Evolutionary conservation across 2,329 filamentous ascomycete genomes (phyloP).

Genomic region (Xylariomycetidae sp.): DNA sequence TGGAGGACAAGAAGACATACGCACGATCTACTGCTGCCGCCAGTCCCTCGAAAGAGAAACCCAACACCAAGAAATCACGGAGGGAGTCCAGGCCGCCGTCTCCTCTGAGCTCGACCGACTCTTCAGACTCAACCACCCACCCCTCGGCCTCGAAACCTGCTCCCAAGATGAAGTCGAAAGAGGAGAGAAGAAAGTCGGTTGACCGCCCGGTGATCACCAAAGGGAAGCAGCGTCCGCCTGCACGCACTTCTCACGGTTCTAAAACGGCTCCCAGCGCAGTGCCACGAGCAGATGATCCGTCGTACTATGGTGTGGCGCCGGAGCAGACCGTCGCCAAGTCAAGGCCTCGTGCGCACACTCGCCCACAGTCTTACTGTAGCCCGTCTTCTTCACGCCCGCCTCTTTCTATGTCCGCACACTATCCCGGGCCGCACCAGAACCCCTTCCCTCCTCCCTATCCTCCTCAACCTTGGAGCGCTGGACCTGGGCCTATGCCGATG

Average conservation of each 20-base stretch:
- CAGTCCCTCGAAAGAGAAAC: conserved; percentile 39
- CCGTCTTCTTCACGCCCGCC: conserved; percentile 28
- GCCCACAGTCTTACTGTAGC: conserved; percentile 33
- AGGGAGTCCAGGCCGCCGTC: conserved; percentile 32
- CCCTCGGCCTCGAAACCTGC: conserved; percentile 16
- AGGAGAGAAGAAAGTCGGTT: conserved; percentile 24
- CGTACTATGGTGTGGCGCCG: conserved; percentile 33
- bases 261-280: too few relatives aligned
- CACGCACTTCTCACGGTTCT: too few relatives aligned
- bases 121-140: conserved; percentile 31
- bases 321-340: conserved; percentile 25
- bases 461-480: conserved; percentile 15
- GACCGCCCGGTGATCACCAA: conserved; percentile 14
- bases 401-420: conserved; percentile 29
- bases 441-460: conserved; percentile 23
- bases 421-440: conserved; percentile 24
- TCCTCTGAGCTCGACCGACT: conserved; percentile 33
- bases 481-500: conserved; percentile 14
- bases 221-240: conserved; percentile 26
- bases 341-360: conserved; percentile 35
- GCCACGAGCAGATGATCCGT: conserved; percentile 31
- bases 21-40: conserved; percentile 41
- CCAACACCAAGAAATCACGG: conserved; percentile 46
- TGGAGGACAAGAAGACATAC: conserved; percentile 34
- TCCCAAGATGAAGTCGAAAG: conserved; percentile 22